These are phyloP conservation scores for Aspergillus homomorphus DNA, from an alignment of 495 filamentous ascomycete genomes.

Conservation along the genomic window DNA sequence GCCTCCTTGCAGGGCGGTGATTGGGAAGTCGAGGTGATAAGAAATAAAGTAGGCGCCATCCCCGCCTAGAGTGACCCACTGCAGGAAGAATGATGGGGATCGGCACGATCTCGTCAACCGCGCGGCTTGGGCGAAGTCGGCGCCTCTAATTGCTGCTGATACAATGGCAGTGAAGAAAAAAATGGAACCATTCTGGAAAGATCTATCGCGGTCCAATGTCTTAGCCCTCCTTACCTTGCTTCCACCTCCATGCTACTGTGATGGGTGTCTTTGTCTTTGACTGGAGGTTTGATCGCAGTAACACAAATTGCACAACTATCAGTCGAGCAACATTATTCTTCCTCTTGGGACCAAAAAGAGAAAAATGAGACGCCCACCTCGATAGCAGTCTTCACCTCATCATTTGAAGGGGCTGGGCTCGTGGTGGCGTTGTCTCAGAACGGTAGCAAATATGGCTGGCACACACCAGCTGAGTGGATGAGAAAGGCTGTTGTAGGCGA, in stretches of 20 bases:
- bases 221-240: neutral
- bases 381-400: neutral
- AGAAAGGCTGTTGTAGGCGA: neutral
- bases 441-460: neutral
- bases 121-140: conserved; percentile 5
- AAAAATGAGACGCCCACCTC: neutral
- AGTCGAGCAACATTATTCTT: neutral
- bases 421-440: neutral
- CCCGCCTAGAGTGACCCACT: conserved; percentile 23
- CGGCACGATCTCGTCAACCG: conserved; percentile 6
- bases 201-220: neutral
- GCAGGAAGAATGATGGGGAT: conserved; percentile 13
- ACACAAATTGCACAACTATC: neutral
- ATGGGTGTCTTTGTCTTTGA: neutral
- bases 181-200: neutral
- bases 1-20: conserved; percentile 17
- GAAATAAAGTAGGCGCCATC: conserved; percentile 26
- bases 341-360: neutral
- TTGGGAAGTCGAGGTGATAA: conserved; percentile 13
- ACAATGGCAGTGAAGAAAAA: too few species aligned
- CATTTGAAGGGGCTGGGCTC: neutral
- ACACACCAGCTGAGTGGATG: neutral
- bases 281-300: neutral
- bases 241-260: neutral
- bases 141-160: too few species aligned